Percentiles rank a stretch among this genome's conserved stretches.
These are phyloP conservation scores for Rhexocercosporidium sp. DNA, from an alignment of 2,329 filamentous ascomycete genomes.

Conservation along the genomic window DNA sequence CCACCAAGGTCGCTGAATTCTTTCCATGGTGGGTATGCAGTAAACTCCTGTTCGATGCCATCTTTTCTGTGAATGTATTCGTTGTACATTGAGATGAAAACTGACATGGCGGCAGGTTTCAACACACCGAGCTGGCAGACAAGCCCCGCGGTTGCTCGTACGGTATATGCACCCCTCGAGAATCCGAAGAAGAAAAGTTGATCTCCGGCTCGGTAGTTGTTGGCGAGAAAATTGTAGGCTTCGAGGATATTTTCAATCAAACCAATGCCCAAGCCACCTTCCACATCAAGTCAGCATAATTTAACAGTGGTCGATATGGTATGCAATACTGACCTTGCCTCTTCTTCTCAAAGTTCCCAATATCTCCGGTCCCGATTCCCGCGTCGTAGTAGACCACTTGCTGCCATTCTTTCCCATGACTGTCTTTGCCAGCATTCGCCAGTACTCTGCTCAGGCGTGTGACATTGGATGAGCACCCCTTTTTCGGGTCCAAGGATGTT, in stretches of 20 bases:
- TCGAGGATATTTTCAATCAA: constrained; percentile 24
- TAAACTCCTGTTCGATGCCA: constrained; percentile 10
- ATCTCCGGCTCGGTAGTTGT: constrained; percentile 19
- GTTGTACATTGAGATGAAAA: constrained; percentile 12
- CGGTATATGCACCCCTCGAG: constrained; percentile 47
- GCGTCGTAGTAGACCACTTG: constrained; percentile 26
- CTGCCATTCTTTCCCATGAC: constrained; percentile 15
- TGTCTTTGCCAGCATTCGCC: constrained; percentile 20
- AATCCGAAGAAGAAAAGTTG: constrained; percentile 41
- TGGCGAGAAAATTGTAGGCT: constrained; percentile 49
- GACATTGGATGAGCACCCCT: constrained; percentile 23
- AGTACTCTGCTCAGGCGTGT: constrained; percentile 19
- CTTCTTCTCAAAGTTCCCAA: constrained; percentile 14
- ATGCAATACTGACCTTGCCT: constrained; percentile 17
- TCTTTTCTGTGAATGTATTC: constrained; percentile 1
- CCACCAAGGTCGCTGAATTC: constrained; percentile 3
- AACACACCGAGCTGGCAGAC: constrained; percentile 45
- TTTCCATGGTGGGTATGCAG: neutral
- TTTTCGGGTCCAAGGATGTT: constrained; percentile 15
- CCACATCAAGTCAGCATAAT: neutral
- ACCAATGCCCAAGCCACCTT: constrained; percentile 22
- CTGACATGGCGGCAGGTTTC: constrained; percentile 30
- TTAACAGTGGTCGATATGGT: no score
- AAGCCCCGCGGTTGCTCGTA: constrained; percentile 43
- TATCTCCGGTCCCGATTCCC: constrained; percentile 26